These are phyloP conservation scores for Euphrasia arctica DNA, from an alignment of 305 asterid species.

Conservation along the genomic window DNA sequence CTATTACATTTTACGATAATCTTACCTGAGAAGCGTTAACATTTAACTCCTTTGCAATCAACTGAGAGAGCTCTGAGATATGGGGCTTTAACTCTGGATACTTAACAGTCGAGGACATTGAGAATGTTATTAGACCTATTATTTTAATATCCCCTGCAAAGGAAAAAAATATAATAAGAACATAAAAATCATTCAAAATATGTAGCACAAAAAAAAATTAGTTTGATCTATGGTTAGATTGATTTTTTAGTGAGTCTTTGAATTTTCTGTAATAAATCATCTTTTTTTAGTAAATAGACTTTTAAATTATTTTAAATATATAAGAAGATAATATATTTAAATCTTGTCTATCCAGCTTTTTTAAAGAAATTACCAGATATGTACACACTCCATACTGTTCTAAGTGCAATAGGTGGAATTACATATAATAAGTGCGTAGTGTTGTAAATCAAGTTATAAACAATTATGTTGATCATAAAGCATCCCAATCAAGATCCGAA, in stretches of 20 bases:
- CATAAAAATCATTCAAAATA: too few relatives aligned
- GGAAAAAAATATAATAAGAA: constrained; percentile 11
- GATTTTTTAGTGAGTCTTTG: too few relatives aligned
- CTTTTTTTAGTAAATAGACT: too few relatives aligned
- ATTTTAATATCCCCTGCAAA: constrained; percentile 60
- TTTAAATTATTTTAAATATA: too few relatives aligned
- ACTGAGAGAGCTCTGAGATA: constrained; percentile 53
- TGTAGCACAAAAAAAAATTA: too few relatives aligned
- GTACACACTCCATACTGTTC: neutral
- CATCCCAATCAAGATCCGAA: neutral
- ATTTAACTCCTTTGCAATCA: constrained; percentile 57
- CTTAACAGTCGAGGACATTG: constrained; percentile 53
- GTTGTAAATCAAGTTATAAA: neutral
- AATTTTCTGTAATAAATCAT: too few relatives aligned
- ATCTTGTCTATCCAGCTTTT: too few relatives aligned
- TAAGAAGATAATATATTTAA: too few relatives aligned
- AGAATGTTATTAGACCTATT: constrained; percentile 61
- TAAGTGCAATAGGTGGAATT: neutral
- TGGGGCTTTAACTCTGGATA: constrained; percentile 75
- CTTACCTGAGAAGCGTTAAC: constrained; percentile 74
- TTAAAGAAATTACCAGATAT: neutral
- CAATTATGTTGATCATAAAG: neutral
- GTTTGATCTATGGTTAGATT: too few relatives aligned
- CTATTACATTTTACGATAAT: constrained; percentile 15
- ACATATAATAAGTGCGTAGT: neutral